phyloP scores from a whole-genome alignment of 2,329 filamentous ascomycete genomes.

The Trichoderma aggressivum region DNA sequence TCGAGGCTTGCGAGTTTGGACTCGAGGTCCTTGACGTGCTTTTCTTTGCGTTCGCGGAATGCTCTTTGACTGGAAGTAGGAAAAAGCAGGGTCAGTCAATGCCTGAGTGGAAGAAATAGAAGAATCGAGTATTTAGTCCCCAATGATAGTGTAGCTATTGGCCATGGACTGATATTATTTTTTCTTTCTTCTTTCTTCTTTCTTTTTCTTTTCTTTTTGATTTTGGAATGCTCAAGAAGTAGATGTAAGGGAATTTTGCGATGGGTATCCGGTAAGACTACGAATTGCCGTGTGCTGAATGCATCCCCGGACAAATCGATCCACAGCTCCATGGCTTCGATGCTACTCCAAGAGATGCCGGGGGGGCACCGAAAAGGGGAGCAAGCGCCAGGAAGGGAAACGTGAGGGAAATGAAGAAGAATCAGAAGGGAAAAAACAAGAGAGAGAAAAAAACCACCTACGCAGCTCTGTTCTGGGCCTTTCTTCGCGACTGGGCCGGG shows the following conservation, averaged over 20 bases:
- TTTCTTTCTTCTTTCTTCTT: too few relatives aligned
- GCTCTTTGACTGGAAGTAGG: slow-evolving; percentile 72
- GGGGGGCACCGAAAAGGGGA: not conserved
- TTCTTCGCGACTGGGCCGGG: slow-evolving; percentile 56
- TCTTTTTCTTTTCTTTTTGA: not conserved
- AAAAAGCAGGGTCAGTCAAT: not conserved
- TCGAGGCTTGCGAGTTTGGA: slow-evolving; percentile 77
- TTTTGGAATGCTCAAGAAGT: not conserved
- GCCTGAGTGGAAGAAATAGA: not conserved
- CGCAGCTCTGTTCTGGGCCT: slow-evolving; percentile 61
- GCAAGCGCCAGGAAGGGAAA: not conserved
- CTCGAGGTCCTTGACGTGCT: slow-evolving; percentile 90
- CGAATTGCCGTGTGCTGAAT: not conserved
- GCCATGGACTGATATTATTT: not conserved
- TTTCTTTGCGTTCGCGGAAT: slow-evolving; percentile 93
- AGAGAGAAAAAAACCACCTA: slow-evolving; percentile 38
- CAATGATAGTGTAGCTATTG: too few relatives aligned
- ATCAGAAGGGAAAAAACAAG: not conserved
- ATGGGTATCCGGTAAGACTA: not conserved
- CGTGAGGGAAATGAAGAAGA: not conserved
- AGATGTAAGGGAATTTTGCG: not conserved
- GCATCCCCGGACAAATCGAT: not conserved
- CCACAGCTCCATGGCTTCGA: not conserved
- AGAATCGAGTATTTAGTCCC: not conserved
- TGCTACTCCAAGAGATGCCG: not conserved